Evolutionary conservation across 257 asterid genomes (phyloP), one percentile per base, ranked within the genome.

Genomic region (Nyctanthes arbortristis): DNA sequence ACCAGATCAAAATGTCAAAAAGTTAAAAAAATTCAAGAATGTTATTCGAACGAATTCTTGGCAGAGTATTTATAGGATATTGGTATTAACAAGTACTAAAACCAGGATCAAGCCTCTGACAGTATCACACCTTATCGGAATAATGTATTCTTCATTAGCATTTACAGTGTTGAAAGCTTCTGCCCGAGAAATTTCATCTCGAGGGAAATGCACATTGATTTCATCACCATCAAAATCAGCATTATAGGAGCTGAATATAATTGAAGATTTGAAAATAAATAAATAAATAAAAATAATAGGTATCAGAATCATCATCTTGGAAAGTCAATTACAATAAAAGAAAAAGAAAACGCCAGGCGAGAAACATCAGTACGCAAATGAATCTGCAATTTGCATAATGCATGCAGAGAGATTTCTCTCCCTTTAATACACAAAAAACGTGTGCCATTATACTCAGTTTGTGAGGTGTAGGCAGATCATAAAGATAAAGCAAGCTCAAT

Each of bases 361-460:
- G 61, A 35, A 58, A 22, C 45, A 71, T 37, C 18, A 59, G 20
- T 20, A 64, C 32, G 57, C 33, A 61, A 57, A 61, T 85, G 35
- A 81, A 94, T 97, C 99, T 94, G 99, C 99, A 94, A 84, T 94
- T 94, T 67, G 99, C 99, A 76, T 94, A 94, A 84, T 94, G 99
- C 99, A 94, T 91, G 67, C 99, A 91, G 66, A 94, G 95, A 4
- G 99, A 89, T 84, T 85, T 94, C 78, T 94, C 99, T 66, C 99
- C 99, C 75, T 91, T 87, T 72, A 94, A 79, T 36, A 94, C 96
- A 65, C 99, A 96, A 74, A 94, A 97, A 9, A 88, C 85, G 75
- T 94, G 99, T 61, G 99, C 99, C 99, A 94, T 94, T 84, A 94
- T 91, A 76, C 99, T 94, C 61, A 97, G 97, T 84, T 94, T 94